Percentiles rank a stretch among this genome's conserved stretches.
Evolutionary conservation across 345 rosid species (phyloP).

Genomic region (Lumnitzera racemosa): DNA sequence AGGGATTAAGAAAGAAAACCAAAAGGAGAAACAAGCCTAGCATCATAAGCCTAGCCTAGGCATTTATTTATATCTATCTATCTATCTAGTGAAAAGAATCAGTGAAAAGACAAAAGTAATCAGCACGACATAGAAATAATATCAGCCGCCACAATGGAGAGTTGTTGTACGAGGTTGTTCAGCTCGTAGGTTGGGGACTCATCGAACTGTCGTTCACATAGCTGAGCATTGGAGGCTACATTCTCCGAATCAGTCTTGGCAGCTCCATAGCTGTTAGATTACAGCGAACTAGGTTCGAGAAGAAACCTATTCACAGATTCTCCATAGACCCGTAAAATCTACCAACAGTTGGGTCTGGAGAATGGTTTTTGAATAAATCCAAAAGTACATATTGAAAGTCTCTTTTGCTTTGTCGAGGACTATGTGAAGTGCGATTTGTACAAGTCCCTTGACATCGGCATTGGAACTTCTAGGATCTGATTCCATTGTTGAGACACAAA

Average conservation of each 20-base stretch:
- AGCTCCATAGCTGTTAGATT: background rate
- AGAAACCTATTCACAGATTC: background rate
- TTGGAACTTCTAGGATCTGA: background rate
- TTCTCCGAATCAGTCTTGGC: background rate
- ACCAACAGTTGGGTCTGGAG: background rate
- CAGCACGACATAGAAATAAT: background rate
- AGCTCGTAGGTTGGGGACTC: background rate
- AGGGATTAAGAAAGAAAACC: no score
- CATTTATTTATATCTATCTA: no score
- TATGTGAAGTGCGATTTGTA: background rate
- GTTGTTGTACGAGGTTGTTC: slow-evolving; percentile 2
- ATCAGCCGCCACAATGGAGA: slow-evolving; percentile 3
- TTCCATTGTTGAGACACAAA: slow-evolving; percentile 3
- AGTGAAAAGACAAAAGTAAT: no score
- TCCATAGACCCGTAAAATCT: slow-evolving; percentile 4
- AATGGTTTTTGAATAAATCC: background rate
- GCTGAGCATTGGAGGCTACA: slow-evolving; percentile 1
- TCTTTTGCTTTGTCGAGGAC: slow-evolving; percentile 2
- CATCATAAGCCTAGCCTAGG: no score
- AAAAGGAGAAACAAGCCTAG: no score
- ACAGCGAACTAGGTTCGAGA: background rate
- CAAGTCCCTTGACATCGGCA: slow-evolving; percentile 4
- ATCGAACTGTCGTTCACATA: slow-evolving; percentile 2
- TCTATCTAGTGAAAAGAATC: no score
- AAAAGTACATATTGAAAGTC: background rate